These are phyloP conservation scores for Candida pini DNA, from an alignment of 805 yeast genomes.

Conservation along the genomic window DNA sequence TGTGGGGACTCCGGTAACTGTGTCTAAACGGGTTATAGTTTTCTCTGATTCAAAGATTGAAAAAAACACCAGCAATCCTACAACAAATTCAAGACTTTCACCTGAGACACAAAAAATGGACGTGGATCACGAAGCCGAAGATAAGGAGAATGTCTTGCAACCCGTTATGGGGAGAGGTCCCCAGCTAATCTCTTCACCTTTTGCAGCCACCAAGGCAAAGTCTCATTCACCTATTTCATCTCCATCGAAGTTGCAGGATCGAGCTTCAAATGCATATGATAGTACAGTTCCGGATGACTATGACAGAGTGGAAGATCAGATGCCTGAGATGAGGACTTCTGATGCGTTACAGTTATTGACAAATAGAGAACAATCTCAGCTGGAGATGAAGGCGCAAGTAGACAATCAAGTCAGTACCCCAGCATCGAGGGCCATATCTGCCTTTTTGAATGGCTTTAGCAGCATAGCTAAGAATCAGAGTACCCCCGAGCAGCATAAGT, in stretches of 20 bases:
- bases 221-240: neutral
- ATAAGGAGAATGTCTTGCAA: too few relatives aligned
- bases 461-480: slow-evolving; percentile 14
- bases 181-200: neutral
- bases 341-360: slow-evolving; percentile 2
- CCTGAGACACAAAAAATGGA: too few relatives aligned
- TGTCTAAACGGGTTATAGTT: too few relatives aligned
- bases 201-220: too few relatives aligned
- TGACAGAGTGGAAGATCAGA: neutral
- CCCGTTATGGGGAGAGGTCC: neutral
- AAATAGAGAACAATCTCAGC: slow-evolving; percentile 1
- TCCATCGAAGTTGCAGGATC: neutral
- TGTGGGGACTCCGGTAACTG: too few relatives aligned
- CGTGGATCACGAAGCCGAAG: too few relatives aligned
- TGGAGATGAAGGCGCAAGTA: too few relatives aligned
- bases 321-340: neutral
- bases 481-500: slow-evolving; percentile 11
- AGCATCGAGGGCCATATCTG: too few relatives aligned
- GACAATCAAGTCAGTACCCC: too few relatives aligned
- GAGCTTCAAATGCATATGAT: neutral
- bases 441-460: slow-evolving; percentile 4
- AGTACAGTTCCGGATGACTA: slow-evolving; percentile 1
- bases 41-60: too few relatives aligned
- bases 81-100: too few relatives aligned
- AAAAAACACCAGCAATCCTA: too few relatives aligned